Percentiles rank a stretch among this genome's conserved stretches.
These are phyloP conservation scores for Dothistroma septosporum DNA, from an alignment of 2,329 filamentous ascomycete species.

Conservation along the genomic window DNA sequence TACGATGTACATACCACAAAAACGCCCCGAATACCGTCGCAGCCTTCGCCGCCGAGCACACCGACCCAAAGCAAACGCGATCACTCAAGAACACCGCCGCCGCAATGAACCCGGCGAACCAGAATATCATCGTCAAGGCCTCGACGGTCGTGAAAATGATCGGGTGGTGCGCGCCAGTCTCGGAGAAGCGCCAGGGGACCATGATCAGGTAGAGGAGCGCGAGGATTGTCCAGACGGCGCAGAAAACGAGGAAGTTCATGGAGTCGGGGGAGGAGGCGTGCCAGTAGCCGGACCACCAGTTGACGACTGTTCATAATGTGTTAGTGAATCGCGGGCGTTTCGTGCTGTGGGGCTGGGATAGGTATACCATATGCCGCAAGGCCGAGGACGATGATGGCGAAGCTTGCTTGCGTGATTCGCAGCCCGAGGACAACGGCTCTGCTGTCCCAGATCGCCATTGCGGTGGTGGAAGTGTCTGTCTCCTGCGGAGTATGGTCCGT, in stretches of 20 bases:
- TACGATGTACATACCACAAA: slow-evolving; percentile 48
- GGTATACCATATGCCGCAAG: slow-evolving; percentile 65
- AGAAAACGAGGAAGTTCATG: slow-evolving; percentile 77
- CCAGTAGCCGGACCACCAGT: slow-evolving; percentile 51
- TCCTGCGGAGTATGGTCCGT: not conserved
- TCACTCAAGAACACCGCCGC: slow-evolving; percentile 62
- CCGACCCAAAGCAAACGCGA: slow-evolving; percentile 51
- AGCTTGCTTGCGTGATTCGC: slow-evolving; percentile 62
- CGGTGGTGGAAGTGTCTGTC: not conserved
- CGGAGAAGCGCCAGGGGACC: slow-evolving; percentile 47
- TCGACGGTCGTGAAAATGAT: slow-evolving; percentile 65
- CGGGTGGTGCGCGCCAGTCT: slow-evolving; percentile 55
- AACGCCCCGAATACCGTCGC: slow-evolving; percentile 64
- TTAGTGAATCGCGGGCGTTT: not conserved
- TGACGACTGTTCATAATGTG: slow-evolving; percentile 50
- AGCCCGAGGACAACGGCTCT: slow-evolving; percentile 52
- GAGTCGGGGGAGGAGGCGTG: slow-evolving; percentile 51
- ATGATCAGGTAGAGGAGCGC: slow-evolving; percentile 65
- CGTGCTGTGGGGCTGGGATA: slow-evolving; percentile 2
- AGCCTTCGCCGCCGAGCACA: slow-evolving; percentile 60
- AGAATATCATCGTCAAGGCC: slow-evolving; percentile 74
- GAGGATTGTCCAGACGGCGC: slow-evolving; percentile 69
- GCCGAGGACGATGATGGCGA: slow-evolving; percentile 71
- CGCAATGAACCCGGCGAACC: slow-evolving; percentile 82
- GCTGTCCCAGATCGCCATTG: slow-evolving; percentile 10